Base-by-base conservation (phyloP, 495 filamentous ascomycete species). In the Elasticomyces elasticus region DNA sequence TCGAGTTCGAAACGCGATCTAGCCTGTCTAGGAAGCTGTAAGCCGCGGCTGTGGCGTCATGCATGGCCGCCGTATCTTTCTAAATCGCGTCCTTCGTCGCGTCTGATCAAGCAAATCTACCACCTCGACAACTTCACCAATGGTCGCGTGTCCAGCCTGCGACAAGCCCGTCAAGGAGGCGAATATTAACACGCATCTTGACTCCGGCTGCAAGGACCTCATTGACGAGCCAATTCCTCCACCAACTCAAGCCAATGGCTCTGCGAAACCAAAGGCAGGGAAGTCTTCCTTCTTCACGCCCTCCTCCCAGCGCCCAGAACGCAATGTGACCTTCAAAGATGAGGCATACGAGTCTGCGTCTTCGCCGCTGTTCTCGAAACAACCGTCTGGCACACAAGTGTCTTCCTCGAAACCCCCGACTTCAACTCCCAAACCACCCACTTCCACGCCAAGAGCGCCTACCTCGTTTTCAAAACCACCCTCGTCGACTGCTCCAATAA, bases 81-180 rank as follows among this genome's bases (percentile, higher is more conserved):
- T 5, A 12, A 40, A 12, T 12, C 35, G 35, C 13, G 13, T 4
- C 35, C 35, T 13, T 40, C 35, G 4, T 40, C 35, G 42, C 11
- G 42, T 4, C 17, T 22, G 10, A 37, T 10, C 31, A 10, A 37
- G 17, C 6, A 45, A 13, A 43, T 43, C 7, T 45, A 7, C 42
- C 3, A 5, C 42, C 19, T 2, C 17, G 15, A 31, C 5, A 3
- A 19, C 45, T 10, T 11, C 40, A 2, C 27, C 54, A 45, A 88
- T 86, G 82, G 89, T 98, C 28, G 76, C 77, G 52, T 98, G 92
- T 64, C 92, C 92, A 5, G 86, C 90, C 52, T 98, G 92, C 70
- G 73, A 77, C 46, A 85, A 87, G 56, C 71, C 76, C 37, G 90
- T 97, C 57, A 78, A 82, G 48, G 72, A 84, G 49, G 60, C 71